Percentiles rank a stretch among this genome's conserved stretches.
Conservation (phyloP, 306 rosid species). For the Morella rubra region DNA sequence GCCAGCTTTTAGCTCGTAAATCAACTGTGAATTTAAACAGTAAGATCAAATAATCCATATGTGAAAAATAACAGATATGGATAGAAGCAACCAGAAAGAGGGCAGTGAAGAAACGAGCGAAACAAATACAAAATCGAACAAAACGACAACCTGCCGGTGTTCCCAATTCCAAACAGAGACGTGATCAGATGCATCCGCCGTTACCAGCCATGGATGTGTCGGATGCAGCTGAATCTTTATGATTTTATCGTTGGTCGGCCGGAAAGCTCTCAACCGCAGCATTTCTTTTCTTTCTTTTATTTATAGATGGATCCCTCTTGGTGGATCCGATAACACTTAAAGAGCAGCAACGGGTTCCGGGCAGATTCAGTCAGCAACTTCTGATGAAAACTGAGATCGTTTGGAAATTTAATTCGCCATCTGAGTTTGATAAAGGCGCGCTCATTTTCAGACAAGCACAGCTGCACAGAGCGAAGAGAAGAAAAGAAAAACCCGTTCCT, state of each 20-base stretch:
- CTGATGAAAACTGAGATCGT: conserved; percentile 15
- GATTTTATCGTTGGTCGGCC: conserved; percentile 85
- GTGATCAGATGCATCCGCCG: conserved; percentile 93
- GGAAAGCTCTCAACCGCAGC: conserved; percentile 83
- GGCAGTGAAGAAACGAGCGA: conserved; percentile 1
- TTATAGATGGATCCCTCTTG: not conserved
- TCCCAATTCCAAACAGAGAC: conserved; percentile 99
- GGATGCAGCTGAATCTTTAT: conserved; percentile 97
- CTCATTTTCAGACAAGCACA: conserved; percentile 17
- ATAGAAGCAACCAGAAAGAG: not conserved
- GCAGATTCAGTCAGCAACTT: conserved; percentile 27
- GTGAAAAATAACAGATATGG: not conserved
- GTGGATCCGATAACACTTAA: not conserved
- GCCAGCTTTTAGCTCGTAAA: conserved; percentile 96
- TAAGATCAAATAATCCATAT: not conserved
- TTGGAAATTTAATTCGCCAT: conserved; percentile 4
- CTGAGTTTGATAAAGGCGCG: conserved; percentile 32
- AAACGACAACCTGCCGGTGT: conserved; percentile 72
- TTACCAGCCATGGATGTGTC: conserved; percentile 99
- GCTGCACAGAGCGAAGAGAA: not conserved
- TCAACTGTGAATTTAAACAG: conserved; percentile 45
- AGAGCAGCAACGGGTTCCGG: conserved; percentile 14
- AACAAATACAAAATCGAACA: not conserved
- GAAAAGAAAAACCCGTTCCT: not conserved
- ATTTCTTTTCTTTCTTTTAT: conserved; percentile 34